Percentiles rank a stretch among this genome's conserved stretches.
Conservation (phyloP, 768 basidiomycete species). For the Pleurotus tuoliensis region DNA sequence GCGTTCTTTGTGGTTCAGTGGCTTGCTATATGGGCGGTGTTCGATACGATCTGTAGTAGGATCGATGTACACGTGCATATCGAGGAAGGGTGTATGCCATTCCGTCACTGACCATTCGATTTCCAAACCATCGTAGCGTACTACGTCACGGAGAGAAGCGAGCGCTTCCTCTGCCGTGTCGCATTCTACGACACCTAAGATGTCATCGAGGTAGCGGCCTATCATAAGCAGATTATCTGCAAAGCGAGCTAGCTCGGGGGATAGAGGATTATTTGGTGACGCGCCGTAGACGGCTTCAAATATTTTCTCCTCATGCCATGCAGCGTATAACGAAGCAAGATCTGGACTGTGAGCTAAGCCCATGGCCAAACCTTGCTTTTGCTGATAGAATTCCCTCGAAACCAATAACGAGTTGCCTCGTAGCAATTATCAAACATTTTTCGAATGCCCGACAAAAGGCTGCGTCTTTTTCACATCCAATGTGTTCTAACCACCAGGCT, state of each 20-base stretch:
- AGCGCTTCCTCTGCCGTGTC: background rate
- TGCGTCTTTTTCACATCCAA: background rate
- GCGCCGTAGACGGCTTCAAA: too few species aligned
- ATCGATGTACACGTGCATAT: background rate
- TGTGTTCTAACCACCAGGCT: constrained; percentile 7
- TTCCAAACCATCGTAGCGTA: background rate
- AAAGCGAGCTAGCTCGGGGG: background rate
- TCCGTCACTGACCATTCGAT: background rate
- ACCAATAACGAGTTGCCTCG: constrained; percentile 17
- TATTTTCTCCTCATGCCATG: background rate
- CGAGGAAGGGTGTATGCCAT: background rate
- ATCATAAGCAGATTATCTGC: too few species aligned
- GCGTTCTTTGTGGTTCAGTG: background rate
- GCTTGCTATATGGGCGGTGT: background rate
- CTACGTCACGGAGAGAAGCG: background rate
- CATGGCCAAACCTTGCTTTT: constrained; percentile 26
- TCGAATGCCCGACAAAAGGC: constrained; percentile 2
- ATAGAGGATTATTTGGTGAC: background rate
- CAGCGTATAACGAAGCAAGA: background rate
- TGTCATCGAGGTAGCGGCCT: background rate
- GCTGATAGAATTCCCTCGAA: constrained; percentile 20
- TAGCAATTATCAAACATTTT: constrained; percentile 8
- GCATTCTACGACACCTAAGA: background rate
- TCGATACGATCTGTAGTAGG: background rate
- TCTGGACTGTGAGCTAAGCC: constrained; percentile 24